Evolutionary conservation across 805 yeast species (phyloP), one percentile per base, ranked within the genome.

Genomic region (Ogataea allantospora): DNA sequence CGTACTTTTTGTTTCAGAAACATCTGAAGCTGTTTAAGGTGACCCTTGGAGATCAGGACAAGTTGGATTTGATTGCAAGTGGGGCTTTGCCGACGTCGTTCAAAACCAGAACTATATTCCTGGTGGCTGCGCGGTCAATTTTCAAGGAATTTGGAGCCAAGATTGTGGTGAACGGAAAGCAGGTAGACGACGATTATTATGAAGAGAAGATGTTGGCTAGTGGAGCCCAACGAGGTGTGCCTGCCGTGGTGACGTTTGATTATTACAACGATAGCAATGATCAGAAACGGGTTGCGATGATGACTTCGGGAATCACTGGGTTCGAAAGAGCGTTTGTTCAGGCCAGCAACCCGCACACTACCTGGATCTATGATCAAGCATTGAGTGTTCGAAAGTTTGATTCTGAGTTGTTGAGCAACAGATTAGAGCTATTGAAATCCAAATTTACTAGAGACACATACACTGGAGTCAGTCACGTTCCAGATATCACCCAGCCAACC

Each of bases 111-210:
- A 75, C 88, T 1, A 89, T 93, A 23, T 89, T 93, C 43, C 67
- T 91, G 27, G 95, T 93, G 5, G 81, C 97, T 5, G 97, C 99
- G 0, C 75, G 95, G 40, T 81, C 95, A 11, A 80, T 88, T 2
- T 93, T 76, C 64, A 74, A 88, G 47, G 98, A 89, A 63, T 91
- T 93, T 68, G 99, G 99, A 4, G 85, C 95, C 16, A 77, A 78
- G 44, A 78, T 89, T 34, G 69, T 93, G 25, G 73, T 77, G 14
- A 83, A 86, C 36, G 99, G 99, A 28, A 76, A 73, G 45, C 78
- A 83, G 48, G 83, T 86, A 19, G 71, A 67, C 9, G 99, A 93
- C 65, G 99, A 93, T 61, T 93, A 89, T 60, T 86, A 89, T 68
- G 95, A 83, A 55, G 75, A 70, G 29, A 57, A 62, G 40, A 77